Base-by-base conservation (phyloP, 257 asterid species). In the Capsicum baccatum region DNA sequence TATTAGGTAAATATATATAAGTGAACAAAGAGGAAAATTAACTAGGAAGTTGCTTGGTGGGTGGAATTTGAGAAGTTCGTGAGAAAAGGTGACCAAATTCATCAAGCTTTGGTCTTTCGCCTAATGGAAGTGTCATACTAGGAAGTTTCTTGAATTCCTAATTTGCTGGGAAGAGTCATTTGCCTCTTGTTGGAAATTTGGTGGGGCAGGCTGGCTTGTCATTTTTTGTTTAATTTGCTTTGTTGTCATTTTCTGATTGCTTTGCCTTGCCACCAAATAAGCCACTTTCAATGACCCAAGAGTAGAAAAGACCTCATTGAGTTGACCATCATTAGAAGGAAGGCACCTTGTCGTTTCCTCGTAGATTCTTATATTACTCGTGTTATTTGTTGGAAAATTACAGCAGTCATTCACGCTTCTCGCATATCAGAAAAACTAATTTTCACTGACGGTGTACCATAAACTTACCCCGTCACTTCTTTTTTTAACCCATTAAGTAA, bases 191-290 rank as follows among this genome's bases (percentile, higher is more conserved):
- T 79, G 50, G 69, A 71, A 62, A 59, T 82, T 35, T 71, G 82
- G 80, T 87, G 57, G 83, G 82, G 44, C 50, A 47, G 82, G 78
- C 80, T 89, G 89, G 85, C 63, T 55, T 86, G 87, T 63, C 86
- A 81, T 84, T 11, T 85, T 83, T 19, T 73, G 3, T 6, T 0
- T 9, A 6, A 39, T 5, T 11, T 70, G 19, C 15, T 3, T 14
- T 76, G 13, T 33, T 50, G 63, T 2, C 48, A 74, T 12, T 50
- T 74, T 74, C 8, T 74, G 81, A 55, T 48, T 73, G 44, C 42
- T 48, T 73, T 2, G 47, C 0, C n/a, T 73, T 2, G 47, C 0
- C n/a, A 14, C 5, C n/a, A 73, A n/a, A 16, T 70, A 8, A 47
- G 57, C 79, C 80, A 47, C 59, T 48, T 73, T 48, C 12, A 11